These are phyloP conservation scores for Aspergillus piperis DNA, from an alignment of 2,329 filamentous ascomycete species.

Conservation along the genomic window DNA sequence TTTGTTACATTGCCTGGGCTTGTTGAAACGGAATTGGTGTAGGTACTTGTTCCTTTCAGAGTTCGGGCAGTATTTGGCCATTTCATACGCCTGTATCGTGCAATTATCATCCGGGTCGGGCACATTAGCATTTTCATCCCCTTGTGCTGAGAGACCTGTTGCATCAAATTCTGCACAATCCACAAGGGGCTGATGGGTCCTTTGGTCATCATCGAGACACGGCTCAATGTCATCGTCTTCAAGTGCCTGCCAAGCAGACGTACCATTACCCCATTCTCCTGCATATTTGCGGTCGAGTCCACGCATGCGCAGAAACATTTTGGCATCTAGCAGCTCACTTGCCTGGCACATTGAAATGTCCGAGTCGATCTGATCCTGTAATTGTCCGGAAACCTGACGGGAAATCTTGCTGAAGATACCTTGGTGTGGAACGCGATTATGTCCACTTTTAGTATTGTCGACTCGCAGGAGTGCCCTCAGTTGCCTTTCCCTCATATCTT, in stretches of 20 bases:
- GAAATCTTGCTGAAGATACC: conserved; percentile 32
- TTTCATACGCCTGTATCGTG: too few species aligned
- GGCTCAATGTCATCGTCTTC: background rate
- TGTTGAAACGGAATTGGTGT: background rate
- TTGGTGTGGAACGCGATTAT: conserved; percentile 27
- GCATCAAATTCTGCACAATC: background rate
- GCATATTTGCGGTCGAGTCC: conserved; percentile 31
- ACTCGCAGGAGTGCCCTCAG: conserved; percentile 32
- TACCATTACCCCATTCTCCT: conserved; percentile 36
- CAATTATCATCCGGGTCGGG: background rate
- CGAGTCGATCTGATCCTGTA: conserved; percentile 12
- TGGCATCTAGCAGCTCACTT: conserved; percentile 34
- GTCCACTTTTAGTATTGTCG: conserved; percentile 33
- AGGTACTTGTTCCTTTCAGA: background rate
- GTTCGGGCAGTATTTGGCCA: background rate
- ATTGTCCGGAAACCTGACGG: conserved; percentile 18
- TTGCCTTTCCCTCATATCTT: conserved; percentile 39
- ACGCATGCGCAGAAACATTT: conserved; percentile 32
- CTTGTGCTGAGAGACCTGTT: background rate
- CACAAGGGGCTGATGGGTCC: background rate
- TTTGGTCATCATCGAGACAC: background rate
- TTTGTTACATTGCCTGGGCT: background rate
- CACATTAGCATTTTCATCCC: background rate
- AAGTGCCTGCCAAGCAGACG: conserved; percentile 17
- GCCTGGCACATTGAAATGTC: conserved; percentile 34